Base-by-base conservation (phyloP, 2,329 filamentous ascomycete species). In the Incumbomyces delicatus region DNA sequence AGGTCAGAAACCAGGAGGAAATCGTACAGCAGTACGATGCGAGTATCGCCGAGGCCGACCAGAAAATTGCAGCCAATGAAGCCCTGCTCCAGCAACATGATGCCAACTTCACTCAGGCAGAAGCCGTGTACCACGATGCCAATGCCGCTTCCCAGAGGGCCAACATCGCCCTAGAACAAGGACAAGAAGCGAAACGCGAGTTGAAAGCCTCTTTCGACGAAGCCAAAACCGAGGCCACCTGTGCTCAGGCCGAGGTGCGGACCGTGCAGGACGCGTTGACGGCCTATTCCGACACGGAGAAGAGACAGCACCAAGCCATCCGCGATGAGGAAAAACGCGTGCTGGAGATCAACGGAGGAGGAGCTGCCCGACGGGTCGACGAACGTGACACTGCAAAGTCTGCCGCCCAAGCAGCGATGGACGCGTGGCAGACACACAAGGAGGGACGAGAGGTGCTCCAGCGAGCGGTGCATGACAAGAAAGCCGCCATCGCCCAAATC, bases 1-100 rank as follows among this genome's bases (percentile, higher is more conserved):
- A 94, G 59, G 88, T 96, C 1, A 77, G 81, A 41, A 80, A 87
- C 47, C 75, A 85, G 62, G 90, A 96, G 63, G 67, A 63, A 60
- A 57, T 58, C 29, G 58, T 64, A 22, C 62, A 66, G 39, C 52
- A 54, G 13, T 56, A 76, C 12, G 59, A 58, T 29, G 47, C 57
- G 7, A 60, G 67, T 44, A 52, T 72, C 32, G 52, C 47, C 5
- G 57, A 59, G 31, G 58, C 64, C 1, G 64, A 72, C 8, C 64
- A 69, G 12, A 70, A 72, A 40, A 75, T 84, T 18, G 61, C 69
- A 13, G 65, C 69, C 22, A 62, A 65, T 14, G 68, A 72, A 51
- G 57, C 55, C 14, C 63, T 64, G 31, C 67, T 76, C 29, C 57
- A 61, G 10, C 61, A 59, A 18, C 67, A 79, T 10, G 67, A 72